These are phyloP conservation scores for Coniosporium apollinis DNA, from an alignment of 495 filamentous ascomycete genomes.

Conservation along the genomic window DNA sequence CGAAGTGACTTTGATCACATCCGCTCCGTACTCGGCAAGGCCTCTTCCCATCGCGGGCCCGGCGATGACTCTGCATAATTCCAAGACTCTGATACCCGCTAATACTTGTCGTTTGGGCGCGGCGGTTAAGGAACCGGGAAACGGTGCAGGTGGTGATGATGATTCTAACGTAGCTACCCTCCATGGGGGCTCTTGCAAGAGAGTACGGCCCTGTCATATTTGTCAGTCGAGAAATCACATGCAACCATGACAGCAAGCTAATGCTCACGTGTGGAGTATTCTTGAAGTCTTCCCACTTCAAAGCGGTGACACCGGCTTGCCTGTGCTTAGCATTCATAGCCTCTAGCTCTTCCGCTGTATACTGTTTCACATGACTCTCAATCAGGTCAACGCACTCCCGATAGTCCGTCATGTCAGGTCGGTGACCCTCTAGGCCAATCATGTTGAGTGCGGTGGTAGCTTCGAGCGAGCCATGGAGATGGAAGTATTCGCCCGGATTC, in stretches of 20 bases:
- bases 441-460: constrained; percentile 26
- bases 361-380: constrained; percentile 44
- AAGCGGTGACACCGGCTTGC: constrained; percentile 50
- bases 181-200: constrained; percentile 35
- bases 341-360: constrained; percentile 47
- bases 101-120: constrained; percentile 11
- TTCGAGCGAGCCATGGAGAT: constrained; percentile 45
- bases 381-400: constrained; percentile 49
- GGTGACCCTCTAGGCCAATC: constrained; percentile 49
- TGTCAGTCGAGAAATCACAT: no score
- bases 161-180: constrained; percentile 32
- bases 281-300: constrained; percentile 49
- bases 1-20: constrained; percentile 19
- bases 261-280: constrained; percentile 36
- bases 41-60: constrained; percentile 15
- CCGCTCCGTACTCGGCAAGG: constrained; percentile 17
- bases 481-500: constrained; percentile 47
- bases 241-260: no score
- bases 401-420: constrained; percentile 48
- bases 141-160: constrained; percentile 35
- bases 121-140: constrained; percentile 18
- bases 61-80: constrained; percentile 18
- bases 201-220: constrained; percentile 29
- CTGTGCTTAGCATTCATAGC: constrained; percentile 39
- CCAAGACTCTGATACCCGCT: constrained; percentile 15